phyloP scores from a whole-genome alignment of 441 rosid genomes.

The Gossypium armourianum region DNA sequence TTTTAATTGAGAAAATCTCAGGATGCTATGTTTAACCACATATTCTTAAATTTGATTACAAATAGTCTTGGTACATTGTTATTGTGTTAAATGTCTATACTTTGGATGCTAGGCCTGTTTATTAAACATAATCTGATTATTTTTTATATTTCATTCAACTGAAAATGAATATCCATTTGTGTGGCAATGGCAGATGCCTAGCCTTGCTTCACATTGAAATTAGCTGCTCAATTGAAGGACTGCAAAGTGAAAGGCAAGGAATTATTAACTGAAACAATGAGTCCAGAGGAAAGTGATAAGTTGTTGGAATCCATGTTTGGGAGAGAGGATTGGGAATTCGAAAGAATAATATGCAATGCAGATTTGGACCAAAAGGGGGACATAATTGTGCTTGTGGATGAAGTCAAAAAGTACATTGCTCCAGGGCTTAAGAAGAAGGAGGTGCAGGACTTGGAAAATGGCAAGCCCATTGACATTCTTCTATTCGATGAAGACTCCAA shows the following conservation, averaged over 20 bases:
- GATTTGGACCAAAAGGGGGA: neutral
- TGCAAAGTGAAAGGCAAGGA: neutral
- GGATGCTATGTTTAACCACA: neutral
- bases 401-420: conserved; percentile 7
- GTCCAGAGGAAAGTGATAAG: neutral
- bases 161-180: neutral
- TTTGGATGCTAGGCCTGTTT: too few species aligned
- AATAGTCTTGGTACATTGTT: neutral
- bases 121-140: too few species aligned
- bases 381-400: neutral
- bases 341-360: neutral
- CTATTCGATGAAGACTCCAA: conserved; percentile 6
- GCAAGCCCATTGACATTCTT: neutral
- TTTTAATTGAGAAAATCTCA: neutral
- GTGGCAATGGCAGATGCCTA: neutral
- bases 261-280: neutral
- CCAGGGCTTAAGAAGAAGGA: conserved; percentile 7
- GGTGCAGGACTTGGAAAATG: neutral
- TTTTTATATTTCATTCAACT: too few species aligned
- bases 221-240: neutral
- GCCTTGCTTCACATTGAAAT: neutral
- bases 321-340: conserved; percentile 15
- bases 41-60: too few species aligned
- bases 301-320: conserved; percentile 12
- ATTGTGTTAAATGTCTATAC: neutral